phyloP scores from a whole-genome alignment of 1,139 yeast species.

The Tardiomyces blankii region DNA sequence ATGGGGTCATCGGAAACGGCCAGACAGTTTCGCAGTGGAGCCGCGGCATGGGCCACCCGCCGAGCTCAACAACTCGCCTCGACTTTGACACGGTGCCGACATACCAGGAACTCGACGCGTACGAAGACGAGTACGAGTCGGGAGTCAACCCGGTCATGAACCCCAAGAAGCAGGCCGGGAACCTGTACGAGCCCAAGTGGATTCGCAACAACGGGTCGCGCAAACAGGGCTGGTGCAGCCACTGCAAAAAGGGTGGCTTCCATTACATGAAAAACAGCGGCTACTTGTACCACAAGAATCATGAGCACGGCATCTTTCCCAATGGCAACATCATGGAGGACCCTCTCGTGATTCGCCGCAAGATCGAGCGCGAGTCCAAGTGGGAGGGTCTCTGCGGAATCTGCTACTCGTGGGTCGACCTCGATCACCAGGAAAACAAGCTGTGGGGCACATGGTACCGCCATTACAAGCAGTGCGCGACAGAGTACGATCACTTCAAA shows the following conservation, averaged over 20 bases:
- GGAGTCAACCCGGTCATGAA: neutral
- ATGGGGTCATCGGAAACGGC: neutral
- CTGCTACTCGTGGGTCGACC: constrained; percentile 21
- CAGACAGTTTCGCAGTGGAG: neutral
- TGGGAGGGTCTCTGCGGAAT: constrained; percentile 23
- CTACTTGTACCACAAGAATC: constrained; percentile 20
- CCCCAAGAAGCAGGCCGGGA: neutral
- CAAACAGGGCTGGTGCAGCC: constrained; percentile 21
- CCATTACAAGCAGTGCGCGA: constrained; percentile 19
- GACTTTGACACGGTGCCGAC: neutral
- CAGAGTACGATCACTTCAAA: constrained; percentile 18
- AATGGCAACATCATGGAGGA: constrained; percentile 20
- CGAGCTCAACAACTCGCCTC: neutral
- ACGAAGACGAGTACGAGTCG: neutral
- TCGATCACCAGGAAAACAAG: constrained; percentile 17
- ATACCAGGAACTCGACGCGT: neutral
- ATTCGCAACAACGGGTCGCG: constrained; percentile 1
- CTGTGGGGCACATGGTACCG: constrained; percentile 23
- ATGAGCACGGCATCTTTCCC: constrained; percentile 21
- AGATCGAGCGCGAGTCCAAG: constrained; percentile 15
- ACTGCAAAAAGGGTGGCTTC: constrained; percentile 17
- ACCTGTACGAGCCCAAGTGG: constrained; percentile 2
- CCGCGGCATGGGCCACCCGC: neutral
- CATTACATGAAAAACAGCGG: constrained; percentile 19
- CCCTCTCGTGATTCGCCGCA: constrained; percentile 18